Percentiles rank a stretch among this genome's conserved stretches.
phyloP scores from a whole-genome alignment of 495 filamentous ascomycete species.

The Alectoria sarmentosa region DNA sequence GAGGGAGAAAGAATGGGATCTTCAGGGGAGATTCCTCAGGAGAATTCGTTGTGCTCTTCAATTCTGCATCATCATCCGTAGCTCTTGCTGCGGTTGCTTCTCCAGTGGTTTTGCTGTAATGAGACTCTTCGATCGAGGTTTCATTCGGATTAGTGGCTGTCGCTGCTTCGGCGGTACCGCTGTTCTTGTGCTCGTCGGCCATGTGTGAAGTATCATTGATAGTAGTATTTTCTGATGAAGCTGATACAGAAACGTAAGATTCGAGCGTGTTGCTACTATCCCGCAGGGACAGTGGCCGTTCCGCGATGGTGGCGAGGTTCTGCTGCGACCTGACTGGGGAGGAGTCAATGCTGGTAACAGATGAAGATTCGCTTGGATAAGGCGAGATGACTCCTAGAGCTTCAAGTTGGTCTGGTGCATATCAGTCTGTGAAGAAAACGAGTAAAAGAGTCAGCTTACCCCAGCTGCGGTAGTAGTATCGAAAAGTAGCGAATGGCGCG shows the following conservation, averaged over 20 bases:
- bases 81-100: neutral
- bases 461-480: constrained; percentile 32
- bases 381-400: constrained; percentile 19
- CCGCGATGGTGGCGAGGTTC: neutral
- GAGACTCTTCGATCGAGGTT: neutral
- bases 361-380: neutral
- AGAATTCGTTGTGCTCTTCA: neutral
- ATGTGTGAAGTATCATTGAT: neutral
- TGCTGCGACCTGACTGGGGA: neutral
- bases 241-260: neutral
- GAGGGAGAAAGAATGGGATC: constrained; percentile 9
- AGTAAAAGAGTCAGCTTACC: constrained; percentile 13
- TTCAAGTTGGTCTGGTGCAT: constrained; percentile 22
- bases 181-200: neutral
- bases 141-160: neutral
- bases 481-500: constrained; percentile 35
- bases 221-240: neutral
- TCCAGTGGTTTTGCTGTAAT: neutral
- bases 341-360: constrained; percentile 8
- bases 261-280: neutral
- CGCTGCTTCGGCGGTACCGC: neutral
- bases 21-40: neutral
- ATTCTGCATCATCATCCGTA: neutral
- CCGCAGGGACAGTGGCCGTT: constrained; percentile 1
- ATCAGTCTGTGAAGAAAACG: constrained; percentile 7